Base-by-base conservation (phyloP, 1,139 yeast genomes). In the Schwanniomyces etchellsii region DNA sequence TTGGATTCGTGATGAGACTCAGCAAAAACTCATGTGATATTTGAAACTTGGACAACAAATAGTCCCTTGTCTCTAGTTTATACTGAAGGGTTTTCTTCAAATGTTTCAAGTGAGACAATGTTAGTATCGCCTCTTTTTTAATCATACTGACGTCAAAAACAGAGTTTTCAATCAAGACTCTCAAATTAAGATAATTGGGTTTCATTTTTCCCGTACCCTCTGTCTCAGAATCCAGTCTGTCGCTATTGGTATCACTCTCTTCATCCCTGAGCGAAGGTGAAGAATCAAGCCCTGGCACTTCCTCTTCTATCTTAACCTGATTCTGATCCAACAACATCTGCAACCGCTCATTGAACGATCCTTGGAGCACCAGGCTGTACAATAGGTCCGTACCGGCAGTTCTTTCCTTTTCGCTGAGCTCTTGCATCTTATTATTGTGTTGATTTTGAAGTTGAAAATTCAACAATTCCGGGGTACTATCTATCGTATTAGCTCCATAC, bases 391-490 rank as follows among this genome's bases (percentile, higher is more conserved):
- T 37, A 28, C 43, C 45, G 17, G 44, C 40, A 16, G 37, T 33
- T 14, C 34, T 37, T 18, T 38, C 38, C 23, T 40, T 42, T 18
- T 32, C 42, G 25, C 45, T 44, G 28, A 57, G 39, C 24, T 57
- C 64, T 20, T 40, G 41, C 29, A 58, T 28, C 28, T 55, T 55
- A 28, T 39, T 42, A 26, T 67, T 48, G 36, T 58, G 52, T 38
- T 65, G 70, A 37, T 67, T 70, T 42, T 63, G 70, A 24, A 67
- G 52, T 43, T 66, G 73, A 35, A 64, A 66, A 42, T 64, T 65
- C 35, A 67, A 55, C 18, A 66, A 49, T 3, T 67, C 73, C 0
- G 68, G 61, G 1, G 72, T 65, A 17, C 69, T 61, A 34, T 63
- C 61, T 7, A 9, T 11, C 25, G 13, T 23, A 23, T 23, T n/a